A percentile compares a stretch with the other conserved stretches of the same genome.
Conservation (phyloP, 164 flowering plant species). For the Vitis riparia region DNA sequence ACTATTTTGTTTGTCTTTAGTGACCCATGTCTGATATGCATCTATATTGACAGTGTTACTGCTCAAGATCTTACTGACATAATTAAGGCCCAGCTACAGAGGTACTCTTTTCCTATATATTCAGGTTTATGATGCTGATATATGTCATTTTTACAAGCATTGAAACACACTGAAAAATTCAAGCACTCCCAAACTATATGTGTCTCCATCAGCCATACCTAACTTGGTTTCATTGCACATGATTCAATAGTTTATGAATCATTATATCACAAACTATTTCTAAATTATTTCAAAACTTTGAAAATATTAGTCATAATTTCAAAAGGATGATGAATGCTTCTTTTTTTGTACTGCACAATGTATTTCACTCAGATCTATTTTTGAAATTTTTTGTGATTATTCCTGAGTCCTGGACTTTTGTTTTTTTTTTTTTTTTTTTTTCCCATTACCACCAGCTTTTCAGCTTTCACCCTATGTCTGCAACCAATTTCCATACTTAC, state of each 20-base stretch:
- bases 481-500: no score
- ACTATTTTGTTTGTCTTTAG: not conserved
- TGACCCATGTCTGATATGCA: slow-evolving; percentile 7
- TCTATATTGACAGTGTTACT: slow-evolving; percentile 62
- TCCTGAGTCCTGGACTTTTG: not conserved
- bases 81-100: slow-evolving; percentile 89
- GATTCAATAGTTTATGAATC: no score
- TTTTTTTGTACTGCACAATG: not conserved
- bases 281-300: not conserved
- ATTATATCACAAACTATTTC: no score
- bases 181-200: no score
- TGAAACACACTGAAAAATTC: no score
- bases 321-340: not conserved
- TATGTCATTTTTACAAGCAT: not conserved
- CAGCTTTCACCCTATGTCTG: no score
- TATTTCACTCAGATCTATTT: not conserved
- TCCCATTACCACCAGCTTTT: no score
- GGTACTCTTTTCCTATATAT: slow-evolving; percentile 39
- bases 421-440: no score
- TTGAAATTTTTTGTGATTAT: not conserved
- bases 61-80: slow-evolving; percentile 95
- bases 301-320: not conserved
- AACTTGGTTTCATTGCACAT: no score
- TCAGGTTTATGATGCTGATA: not conserved
- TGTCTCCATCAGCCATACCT: no score